Base-by-base conservation (phyloP, 2,329 filamentous ascomycete species). In the Cordyceps fumosorosea region DNA sequence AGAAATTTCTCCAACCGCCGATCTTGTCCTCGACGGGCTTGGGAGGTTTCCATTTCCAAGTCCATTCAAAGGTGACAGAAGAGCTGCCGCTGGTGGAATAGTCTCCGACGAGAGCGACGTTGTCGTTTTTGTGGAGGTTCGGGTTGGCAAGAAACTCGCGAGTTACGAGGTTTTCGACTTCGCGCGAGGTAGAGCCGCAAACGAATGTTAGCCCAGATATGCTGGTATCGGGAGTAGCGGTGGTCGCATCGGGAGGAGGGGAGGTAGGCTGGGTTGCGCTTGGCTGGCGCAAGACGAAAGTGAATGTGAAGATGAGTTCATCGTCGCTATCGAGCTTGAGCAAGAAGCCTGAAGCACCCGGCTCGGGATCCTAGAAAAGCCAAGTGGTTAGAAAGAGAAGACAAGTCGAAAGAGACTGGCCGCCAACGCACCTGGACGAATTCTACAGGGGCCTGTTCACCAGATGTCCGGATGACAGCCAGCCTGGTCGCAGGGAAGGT, bases 91-190 rank as follows among this genome's bases (percentile, higher is more conserved):
- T 86, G 0, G 95, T 99, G 3, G 85, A 83, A 72, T 89, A 97
- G 73, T 96, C 92, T 3, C 95, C 95, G n/a, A 99, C 88, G 51
- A 98, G 82, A 70, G 96, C 89, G 45, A 99, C 95, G 72, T 98
- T 98, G 60, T 92, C 84, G 72, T 97, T 98, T 73, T 96, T 98
- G 79, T 99, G 95, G 62, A 99, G 80, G 71, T 99, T 99, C 0
- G 95, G 95, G 71, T 99, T 92, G 67, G 93, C 92, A 68, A 98
- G 92, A 70, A 99, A 98, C 74, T 99, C 95, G 68, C 93, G 84
- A 18, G 93, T 98, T 54, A 98, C 88, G 53, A 99, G 79, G 67
- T 95, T 97, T 71, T 98, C 95, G 60, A 99, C 85, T 70, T 99
- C 95, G 75, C 85, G 89, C 37, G 86, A 78, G 58, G 87, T 96